These are phyloP conservation scores for Agrocybe praecox DNA, from an alignment of 768 basidiomycete species.

Conservation along the genomic window DNA sequence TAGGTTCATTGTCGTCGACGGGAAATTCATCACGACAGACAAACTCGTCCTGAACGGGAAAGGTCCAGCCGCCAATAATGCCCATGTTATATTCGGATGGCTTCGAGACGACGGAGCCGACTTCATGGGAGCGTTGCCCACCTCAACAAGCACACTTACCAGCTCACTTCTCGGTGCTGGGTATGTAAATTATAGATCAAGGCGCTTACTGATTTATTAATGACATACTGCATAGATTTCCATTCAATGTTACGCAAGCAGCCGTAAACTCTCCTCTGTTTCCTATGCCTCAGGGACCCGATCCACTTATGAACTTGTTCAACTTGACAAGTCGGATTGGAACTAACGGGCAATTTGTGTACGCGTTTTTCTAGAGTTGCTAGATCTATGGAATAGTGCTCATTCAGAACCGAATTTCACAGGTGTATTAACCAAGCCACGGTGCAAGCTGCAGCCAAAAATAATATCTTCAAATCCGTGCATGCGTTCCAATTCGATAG, in stretches of 20 bases:
- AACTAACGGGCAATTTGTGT: slow-evolving; percentile 48
- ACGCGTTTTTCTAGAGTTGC: background rate
- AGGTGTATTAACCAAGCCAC: slow-evolving; percentile 51
- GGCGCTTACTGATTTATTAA: background rate
- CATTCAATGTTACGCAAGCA: slow-evolving; percentile 8
- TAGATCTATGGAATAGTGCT: background rate
- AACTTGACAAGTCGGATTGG: slow-evolving; percentile 47
- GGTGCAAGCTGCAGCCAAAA: slow-evolving; percentile 40
- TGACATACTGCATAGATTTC: slow-evolving; percentile 4
- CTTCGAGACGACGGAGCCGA: slow-evolving; percentile 54
- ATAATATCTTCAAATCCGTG: slow-evolving; percentile 42
- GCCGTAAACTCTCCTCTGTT: slow-evolving; percentile 34
- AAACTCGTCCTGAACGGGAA: slow-evolving; percentile 41
- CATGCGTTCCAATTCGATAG: slow-evolving; percentile 52
- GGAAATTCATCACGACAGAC: slow-evolving; percentile 41
- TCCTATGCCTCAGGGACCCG: slow-evolving; percentile 35
- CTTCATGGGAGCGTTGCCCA: slow-evolving; percentile 38
- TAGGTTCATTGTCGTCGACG: slow-evolving; percentile 48
- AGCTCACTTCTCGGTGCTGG: slow-evolving; percentile 18
- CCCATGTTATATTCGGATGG: slow-evolving; percentile 49
- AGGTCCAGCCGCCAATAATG: slow-evolving; percentile 32
- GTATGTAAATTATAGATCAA: slow-evolving; percentile 18
- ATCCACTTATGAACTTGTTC: slow-evolving; percentile 42
- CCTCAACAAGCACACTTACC: slow-evolving; percentile 10
- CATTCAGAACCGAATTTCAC: background rate